These are phyloP conservation scores for Copromyces sp. DNA, from an alignment of 495 filamentous ascomycete genomes.

Conservation along the genomic window DNA sequence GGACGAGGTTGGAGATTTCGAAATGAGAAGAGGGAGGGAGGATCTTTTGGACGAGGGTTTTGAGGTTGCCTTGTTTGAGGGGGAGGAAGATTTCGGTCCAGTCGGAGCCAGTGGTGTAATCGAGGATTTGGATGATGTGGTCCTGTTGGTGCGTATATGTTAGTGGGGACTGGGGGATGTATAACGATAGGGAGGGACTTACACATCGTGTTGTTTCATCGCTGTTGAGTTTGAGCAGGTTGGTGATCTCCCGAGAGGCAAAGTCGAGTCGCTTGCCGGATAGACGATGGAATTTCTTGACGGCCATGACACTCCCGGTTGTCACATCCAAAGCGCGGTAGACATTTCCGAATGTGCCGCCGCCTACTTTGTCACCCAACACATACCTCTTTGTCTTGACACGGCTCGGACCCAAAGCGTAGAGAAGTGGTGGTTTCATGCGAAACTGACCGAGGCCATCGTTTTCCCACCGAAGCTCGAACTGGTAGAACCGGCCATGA, in stretches of 20 bases:
- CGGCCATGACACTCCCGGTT: conserved; percentile 18
- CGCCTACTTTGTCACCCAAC: conserved; percentile 14
- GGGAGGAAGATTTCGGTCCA: conserved; percentile 30
- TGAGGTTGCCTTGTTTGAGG: conserved; percentile 19
- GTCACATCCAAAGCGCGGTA: conserved; percentile 17
- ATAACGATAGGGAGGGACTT: background rate
- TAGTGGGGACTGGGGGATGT: background rate
- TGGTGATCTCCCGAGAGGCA: conserved; percentile 20
- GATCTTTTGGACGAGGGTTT: conserved; percentile 5
- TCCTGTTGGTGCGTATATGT: conserved; percentile 9
- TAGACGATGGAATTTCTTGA: conserved; percentile 26
- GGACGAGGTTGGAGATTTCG: conserved; percentile 9
- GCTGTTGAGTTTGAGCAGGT: conserved; percentile 18
- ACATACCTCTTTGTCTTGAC: conserved; percentile 16
- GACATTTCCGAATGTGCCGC: conserved; percentile 23
- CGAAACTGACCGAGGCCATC: conserved; percentile 17
- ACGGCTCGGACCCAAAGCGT: conserved; percentile 15
- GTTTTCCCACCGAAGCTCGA: conserved; percentile 18
- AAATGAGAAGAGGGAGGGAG: background rate
- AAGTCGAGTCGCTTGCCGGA: conserved; percentile 19
- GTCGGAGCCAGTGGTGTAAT: conserved; percentile 8
- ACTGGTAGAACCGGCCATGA: conserved; percentile 16
- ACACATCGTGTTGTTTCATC: conserved; percentile 17
- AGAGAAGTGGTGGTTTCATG: conserved; percentile 5
- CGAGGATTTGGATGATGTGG: conserved; percentile 22